Evolutionary conservation across 2,329 filamentous ascomycete species (phyloP).

Genomic region (Mollisia scopiformis): DNA sequence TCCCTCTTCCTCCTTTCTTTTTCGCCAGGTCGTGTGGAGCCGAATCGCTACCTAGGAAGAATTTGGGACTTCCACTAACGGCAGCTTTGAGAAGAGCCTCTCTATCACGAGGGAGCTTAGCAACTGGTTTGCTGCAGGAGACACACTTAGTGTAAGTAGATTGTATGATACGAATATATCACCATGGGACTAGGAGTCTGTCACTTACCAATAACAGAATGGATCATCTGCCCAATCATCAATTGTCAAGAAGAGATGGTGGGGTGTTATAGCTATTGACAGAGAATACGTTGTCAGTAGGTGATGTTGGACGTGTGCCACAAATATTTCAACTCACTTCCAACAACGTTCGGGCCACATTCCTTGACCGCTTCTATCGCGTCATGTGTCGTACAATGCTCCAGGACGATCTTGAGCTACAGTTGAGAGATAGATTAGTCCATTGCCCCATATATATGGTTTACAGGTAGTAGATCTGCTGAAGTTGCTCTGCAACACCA

Average conservation of each 20-base stretch:
- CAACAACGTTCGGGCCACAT: constrained; percentile 73
- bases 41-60: constrained; percentile 68
- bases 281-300: no score
- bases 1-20: constrained; percentile 50
- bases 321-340: constrained; percentile 11
- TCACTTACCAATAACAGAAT: no score
- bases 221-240: constrained; percentile 15
- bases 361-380: constrained; percentile 76
- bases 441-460: no score
- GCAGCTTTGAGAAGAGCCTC: constrained; percentile 56
- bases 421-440: no score
- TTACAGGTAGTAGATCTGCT: not conserved
- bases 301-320: no score
- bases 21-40: constrained; percentile 61
- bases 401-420: not conserved
- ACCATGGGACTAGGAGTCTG: no score
- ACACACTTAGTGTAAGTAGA: no score
- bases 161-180: no score
- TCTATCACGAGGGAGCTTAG: constrained; percentile 45
- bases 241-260: constrained; percentile 14
- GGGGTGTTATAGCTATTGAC: constrained; percentile 37
- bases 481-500: no score
- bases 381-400: constrained; percentile 86
- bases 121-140: constrained; percentile 57
- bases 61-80: constrained; percentile 61